A percentile compares a stretch with the other conserved stretches of the same genome.
phyloP scores from a whole-genome alignment of 2,329 filamentous ascomycete genomes.

The Nemania serpens region DNA sequence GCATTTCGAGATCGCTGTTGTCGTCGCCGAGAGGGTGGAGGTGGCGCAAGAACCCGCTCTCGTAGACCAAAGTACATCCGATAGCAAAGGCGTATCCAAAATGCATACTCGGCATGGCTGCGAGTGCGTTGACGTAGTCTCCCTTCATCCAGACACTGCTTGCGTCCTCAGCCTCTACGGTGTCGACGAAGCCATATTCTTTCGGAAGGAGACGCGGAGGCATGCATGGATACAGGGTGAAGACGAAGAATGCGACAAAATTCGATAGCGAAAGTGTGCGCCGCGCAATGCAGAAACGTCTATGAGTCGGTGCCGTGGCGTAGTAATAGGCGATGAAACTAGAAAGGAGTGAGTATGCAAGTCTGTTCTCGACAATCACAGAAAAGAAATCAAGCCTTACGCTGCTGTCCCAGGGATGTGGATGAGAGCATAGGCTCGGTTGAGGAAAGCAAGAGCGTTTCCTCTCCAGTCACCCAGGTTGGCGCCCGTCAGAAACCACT shows the following conservation, averaged over 20 bases:
- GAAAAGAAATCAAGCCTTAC: slow-evolving; percentile 34
- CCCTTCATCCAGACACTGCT: slow-evolving; percentile 59
- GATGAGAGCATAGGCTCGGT: slow-evolving; percentile 54
- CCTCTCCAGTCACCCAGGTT: slow-evolving; percentile 43
- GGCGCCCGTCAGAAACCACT: slow-evolving; percentile 43
- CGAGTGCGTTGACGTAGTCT: slow-evolving; percentile 62
- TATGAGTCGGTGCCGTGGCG: slow-evolving; percentile 46
- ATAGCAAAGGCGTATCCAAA: slow-evolving; percentile 62
- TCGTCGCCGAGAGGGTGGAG: slow-evolving; percentile 30
- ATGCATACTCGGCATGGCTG: slow-evolving; percentile 62
- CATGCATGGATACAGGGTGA: slow-evolving; percentile 53
- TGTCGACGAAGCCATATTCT: slow-evolving; percentile 53
- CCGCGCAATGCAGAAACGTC: slow-evolving; percentile 44
- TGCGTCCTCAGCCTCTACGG: slow-evolving; percentile 46
- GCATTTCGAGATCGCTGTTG: slow-evolving; percentile 25
- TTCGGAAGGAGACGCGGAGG: slow-evolving; percentile 53
- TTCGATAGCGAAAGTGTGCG: slow-evolving; percentile 55
- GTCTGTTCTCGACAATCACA: background rate
- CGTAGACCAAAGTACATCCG: slow-evolving; percentile 57
- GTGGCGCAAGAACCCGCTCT: slow-evolving; percentile 54
- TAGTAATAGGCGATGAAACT: slow-evolving; percentile 54
- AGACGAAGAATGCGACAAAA: slow-evolving; percentile 52
- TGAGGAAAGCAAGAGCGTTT: slow-evolving; percentile 49
- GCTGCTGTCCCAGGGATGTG: slow-evolving; percentile 56
- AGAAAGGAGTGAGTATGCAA: background rate